Evolutionary conservation across 2,329 filamentous ascomycete species (phyloP), one percentile per base, ranked within the genome.

Genomic region (Dryadomyces quercus-mongolicae): DNA sequence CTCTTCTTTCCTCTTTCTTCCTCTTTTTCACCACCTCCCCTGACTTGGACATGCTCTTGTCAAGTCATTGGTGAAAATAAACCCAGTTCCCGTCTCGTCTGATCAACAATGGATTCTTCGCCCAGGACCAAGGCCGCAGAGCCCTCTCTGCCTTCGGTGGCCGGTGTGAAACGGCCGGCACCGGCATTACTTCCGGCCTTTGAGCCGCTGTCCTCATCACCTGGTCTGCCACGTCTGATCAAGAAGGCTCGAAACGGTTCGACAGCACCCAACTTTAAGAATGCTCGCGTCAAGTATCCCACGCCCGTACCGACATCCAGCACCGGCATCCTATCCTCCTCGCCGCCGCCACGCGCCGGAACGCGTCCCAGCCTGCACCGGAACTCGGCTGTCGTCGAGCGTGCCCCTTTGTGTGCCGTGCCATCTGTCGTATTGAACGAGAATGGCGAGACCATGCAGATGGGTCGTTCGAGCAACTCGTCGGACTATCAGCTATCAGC

Each of bases 271-370:
- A 48, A 20, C 40, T 38, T 50, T 44, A 65, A 71, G 56, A 71
- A 70, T 60, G 74, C 74, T 55, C 75, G 77, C 60, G 69, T 77
- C 61, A 89, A 85, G 65, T 97, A 97, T 71, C 93, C 93, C 45
- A 97, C 93, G 2, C 93, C 93, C 1, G 80, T 95, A 57, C 91
- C 92, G 20, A 96, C 92, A 5, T 97, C 93, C 3, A 95, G 89
- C 61, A 95, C 92, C 48, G 88, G 88, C 63, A 88, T 96, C 62
- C 74, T 95, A 61, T 89, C 88, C 42, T 94, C 89, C 49, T 95
- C 91, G 54, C 91, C 91, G 49, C 84, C 86, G 55, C 64, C 55
- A 49, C 56, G 52, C 31, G 55, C 40, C 34, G 54, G 47, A 1
- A 66, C 66, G 62, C 67, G 79, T 65, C 74, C 78, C 22, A 68